These are phyloP conservation scores for Tylopilus vinaceipallidus DNA, from an alignment of 768 basidiomycete genomes.

Conservation along the genomic window DNA sequence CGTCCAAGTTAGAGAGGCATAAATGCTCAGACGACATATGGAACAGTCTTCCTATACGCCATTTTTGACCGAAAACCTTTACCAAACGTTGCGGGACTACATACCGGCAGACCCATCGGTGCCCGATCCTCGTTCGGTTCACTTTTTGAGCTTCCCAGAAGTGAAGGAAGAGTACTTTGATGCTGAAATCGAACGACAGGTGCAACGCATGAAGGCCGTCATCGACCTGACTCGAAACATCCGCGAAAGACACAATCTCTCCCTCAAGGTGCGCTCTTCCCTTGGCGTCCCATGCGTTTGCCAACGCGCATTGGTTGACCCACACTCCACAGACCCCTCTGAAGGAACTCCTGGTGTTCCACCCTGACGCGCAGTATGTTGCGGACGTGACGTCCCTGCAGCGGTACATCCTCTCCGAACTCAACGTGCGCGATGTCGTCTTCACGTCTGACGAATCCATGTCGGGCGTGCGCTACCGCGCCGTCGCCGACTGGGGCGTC, in stretches of 20 bases:
- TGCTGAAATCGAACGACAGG: constrained; percentile 87
- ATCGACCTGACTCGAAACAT: constrained; percentile 89
- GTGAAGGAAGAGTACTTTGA: constrained; percentile 96
- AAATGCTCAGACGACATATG: constrained; percentile 1
- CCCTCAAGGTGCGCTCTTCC: constrained; percentile 70
- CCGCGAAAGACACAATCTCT: constrained; percentile 82
- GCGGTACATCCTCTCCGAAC: constrained; percentile 88
- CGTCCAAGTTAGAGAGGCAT: neutral
- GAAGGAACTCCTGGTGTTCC: constrained; percentile 92
- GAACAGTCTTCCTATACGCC: constrained; percentile 94
- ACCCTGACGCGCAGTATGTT: constrained; percentile 79
- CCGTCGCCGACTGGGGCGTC: constrained; percentile 92
- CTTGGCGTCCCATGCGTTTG: neutral
- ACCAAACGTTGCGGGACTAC: constrained; percentile 84
- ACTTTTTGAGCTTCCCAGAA: constrained; percentile 92
- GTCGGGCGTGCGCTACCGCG: constrained; percentile 88
- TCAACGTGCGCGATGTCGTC: constrained; percentile 88
- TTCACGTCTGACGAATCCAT: constrained; percentile 86
- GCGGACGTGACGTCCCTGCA: constrained; percentile 82
- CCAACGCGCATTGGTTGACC: constrained; percentile 1
- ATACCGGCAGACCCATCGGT: constrained; percentile 72
- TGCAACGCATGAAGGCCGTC: constrained; percentile 91
- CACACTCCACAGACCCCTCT: constrained; percentile 68
- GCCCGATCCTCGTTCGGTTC: constrained; percentile 86
- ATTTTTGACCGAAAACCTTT: constrained; percentile 95